A percentile compares a stretch with the other conserved stretches of the same genome.
Evolutionary conservation across 2,329 filamentous ascomycete species (phyloP).

Genomic region (Biscogniauxia marginata): DNA sequence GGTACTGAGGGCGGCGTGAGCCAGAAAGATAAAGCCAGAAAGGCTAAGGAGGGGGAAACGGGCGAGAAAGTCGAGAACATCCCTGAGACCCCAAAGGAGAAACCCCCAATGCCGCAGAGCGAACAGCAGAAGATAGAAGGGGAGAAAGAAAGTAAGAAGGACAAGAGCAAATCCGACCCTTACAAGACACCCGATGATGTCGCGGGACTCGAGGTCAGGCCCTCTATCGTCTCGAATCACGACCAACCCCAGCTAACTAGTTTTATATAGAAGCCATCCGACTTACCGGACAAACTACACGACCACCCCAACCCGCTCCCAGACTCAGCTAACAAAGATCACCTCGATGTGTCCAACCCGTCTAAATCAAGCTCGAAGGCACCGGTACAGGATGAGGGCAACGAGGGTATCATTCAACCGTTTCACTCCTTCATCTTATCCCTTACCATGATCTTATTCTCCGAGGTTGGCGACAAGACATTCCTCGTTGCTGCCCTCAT

Average conservation of each 20-base stretch:
- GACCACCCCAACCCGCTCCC: conserved; percentile 71
- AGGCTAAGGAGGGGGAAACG: conserved; percentile 64
- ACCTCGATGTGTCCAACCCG: conserved; percentile 53
- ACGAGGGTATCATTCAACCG: conserved; percentile 69
- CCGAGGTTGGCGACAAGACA: conserved; percentile 97
- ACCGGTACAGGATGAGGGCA: conserved; percentile 34
- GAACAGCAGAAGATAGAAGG: conserved; percentile 68
- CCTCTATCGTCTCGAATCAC: background rate
- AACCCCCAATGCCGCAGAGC: conserved; percentile 75
- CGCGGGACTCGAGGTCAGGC: conserved; percentile 57
- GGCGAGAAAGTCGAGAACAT: conserved; percentile 69
- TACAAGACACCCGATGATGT: conserved; percentile 38
- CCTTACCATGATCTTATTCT: conserved; percentile 95
- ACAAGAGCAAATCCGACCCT: conserved; percentile 44
- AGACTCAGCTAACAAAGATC: conserved; percentile 62
- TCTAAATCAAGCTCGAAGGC: conserved; percentile 31
- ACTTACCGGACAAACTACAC: conserved; percentile 76
- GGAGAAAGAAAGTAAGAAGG: conserved; percentile 39
- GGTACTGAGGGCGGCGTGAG: conserved; percentile 89
- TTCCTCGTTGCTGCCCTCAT: conserved; percentile 96
- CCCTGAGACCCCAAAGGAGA: conserved; percentile 82
- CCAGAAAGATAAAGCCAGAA: conserved; percentile 77
- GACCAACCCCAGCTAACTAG: conserved; percentile 20
- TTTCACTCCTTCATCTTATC: conserved; percentile 89
- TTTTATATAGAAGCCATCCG: conserved; percentile 68